phyloP scores from a whole-genome alignment of 306 rosid genomes.

The Neltuma alba region DNA sequence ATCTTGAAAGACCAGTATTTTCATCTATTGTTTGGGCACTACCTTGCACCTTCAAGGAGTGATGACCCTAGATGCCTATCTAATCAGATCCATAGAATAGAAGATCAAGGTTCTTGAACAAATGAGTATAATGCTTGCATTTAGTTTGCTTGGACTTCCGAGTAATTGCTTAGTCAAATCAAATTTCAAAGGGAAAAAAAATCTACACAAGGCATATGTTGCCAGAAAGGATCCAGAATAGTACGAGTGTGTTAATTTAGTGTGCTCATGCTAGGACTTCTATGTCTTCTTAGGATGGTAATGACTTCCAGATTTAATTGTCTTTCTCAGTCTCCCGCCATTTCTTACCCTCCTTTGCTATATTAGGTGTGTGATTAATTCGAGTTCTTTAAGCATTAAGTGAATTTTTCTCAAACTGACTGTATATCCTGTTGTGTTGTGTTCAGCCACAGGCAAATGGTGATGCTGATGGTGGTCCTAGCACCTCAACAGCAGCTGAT shows the following conservation, averaged over 20 bases:
- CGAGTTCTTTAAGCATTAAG: background rate
- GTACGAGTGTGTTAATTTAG: slow-evolving; percentile 9
- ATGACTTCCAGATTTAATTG: background rate
- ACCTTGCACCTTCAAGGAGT: background rate
- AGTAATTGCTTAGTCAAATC: background rate
- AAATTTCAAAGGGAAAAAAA: background rate
- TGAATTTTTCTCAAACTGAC: background rate
- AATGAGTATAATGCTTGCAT: background rate
- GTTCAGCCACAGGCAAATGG: slow-evolving; percentile 34
- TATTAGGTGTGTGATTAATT: background rate
- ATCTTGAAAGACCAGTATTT: background rate
- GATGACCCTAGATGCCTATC: background rate
- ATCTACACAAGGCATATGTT: background rate
- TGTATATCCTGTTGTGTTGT: background rate
- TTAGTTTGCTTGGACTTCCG: background rate
- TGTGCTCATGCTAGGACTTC: background rate
- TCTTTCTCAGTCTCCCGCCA: background rate
- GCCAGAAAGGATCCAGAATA: background rate
- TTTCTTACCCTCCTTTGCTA: background rate
- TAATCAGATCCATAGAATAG: background rate
- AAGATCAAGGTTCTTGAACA: background rate
- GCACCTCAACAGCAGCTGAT: slow-evolving; percentile 41
- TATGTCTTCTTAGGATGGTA: background rate
- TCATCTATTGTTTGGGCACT: background rate
- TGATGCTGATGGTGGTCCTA: slow-evolving; percentile 36